Base-by-base conservation (phyloP, 2,329 filamentous ascomycete species). In the Didymella glomerata region DNA sequence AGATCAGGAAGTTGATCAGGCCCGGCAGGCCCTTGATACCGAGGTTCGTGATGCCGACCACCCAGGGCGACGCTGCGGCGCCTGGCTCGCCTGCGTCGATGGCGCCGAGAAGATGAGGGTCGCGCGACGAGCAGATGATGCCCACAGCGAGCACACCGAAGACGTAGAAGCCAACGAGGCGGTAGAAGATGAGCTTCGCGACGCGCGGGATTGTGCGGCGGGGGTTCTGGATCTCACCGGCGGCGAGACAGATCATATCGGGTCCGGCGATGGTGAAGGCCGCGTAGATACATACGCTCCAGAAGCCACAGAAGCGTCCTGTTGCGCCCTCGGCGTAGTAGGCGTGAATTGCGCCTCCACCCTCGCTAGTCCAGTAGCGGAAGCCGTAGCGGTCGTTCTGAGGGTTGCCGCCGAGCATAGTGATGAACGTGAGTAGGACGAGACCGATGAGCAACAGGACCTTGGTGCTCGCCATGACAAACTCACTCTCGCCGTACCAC, bases 1-100 rank as follows among this genome's bases (percentile, higher is more conserved):
- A 79, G 66, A 91, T 85, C 20, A 85, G 86, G 32, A 83, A 88
- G 70, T 91, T 91, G 78, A 91, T 88, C 65, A 90, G 82, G 61
- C 85, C 85, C 66, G 88, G 85, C 2, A 91, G 82, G 1, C 82
- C 84, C 2, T 79, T 77, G 58, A 85, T 83, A 4, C 82, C 81
- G n/a, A 72, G 81, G 54, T 81, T 77, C 55, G 80, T 79, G 65
- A 83, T 82, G 25, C 79, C 82, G 16, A 83, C 75, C 6, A 83
- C 82, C 61, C 82, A 84, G 0, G 81, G 79, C 0, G 80, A 82
- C 1, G 84, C 83, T 8, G 81, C 83, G 1, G 85, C 85, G 47
- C 83, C 84, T 5, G 79, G 77, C 24, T 81, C 83, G 20, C 85
- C 85, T 16, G 78, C 76, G 14, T 83, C 84, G 34, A 89, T 78